phyloP scores from a whole-genome alignment of 371 early-diverging fungal species.

The Mortierella sp. region DNA sequence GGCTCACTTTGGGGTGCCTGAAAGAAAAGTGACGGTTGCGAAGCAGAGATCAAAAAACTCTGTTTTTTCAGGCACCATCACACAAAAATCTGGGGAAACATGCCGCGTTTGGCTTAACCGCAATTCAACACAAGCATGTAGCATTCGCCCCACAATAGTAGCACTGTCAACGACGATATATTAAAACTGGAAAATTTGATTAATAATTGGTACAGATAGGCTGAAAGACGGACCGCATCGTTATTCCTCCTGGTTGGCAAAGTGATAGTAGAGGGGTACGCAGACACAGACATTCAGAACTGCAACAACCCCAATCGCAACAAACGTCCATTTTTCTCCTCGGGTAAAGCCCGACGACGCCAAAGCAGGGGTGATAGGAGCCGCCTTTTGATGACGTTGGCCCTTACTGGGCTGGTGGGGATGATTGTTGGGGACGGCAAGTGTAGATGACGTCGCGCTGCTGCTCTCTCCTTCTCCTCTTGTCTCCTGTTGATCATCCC shows the following conservation, averaged over 20 bases:
- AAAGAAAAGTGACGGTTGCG: too few relatives aligned
- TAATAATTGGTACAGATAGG: neutral
- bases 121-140: too few relatives aligned
- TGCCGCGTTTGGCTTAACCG: too few relatives aligned
- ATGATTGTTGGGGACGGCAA: neutral
- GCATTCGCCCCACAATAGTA: too few relatives aligned
- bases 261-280: slow-evolving; percentile 55
- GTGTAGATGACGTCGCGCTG: neutral
- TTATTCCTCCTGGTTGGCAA: slow-evolving; percentile 24
- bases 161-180: too few relatives aligned
- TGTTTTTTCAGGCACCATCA: too few relatives aligned
- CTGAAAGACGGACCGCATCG: neutral
- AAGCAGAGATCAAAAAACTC: too few relatives aligned
- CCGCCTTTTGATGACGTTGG: neutral
- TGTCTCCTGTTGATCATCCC: neutral
- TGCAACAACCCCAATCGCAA: slow-evolving; percentile 38
- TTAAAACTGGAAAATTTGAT: neutral
- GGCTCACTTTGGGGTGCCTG: too few relatives aligned
- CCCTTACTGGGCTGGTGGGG: neutral
- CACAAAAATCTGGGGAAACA: too few relatives aligned
- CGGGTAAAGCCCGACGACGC: slow-evolving; percentile 54
- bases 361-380: neutral
- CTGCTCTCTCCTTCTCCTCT: slow-evolving; percentile 2
- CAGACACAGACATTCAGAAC: slow-evolving; percentile 53
- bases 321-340: slow-evolving; percentile 52